phyloP scores from a whole-genome alignment of 208 protist species.

The Trypanosoma lewisi region DNA sequence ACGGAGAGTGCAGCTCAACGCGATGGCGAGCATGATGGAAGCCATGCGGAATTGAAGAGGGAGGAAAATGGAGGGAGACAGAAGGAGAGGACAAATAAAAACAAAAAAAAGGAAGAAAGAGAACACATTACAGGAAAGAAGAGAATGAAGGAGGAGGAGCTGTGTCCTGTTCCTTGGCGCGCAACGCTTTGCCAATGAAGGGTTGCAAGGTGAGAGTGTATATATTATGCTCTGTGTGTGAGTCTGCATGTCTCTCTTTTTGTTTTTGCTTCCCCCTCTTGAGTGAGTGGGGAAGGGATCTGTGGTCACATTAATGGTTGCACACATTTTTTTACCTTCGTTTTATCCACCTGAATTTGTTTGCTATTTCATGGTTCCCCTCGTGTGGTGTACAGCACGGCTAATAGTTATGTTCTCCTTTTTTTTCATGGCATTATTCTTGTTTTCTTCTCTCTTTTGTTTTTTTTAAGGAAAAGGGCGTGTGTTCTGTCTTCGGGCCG shows the following conservation, averaged over 20 bases:
- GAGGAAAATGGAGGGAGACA: too few relatives aligned
- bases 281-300: not conserved
- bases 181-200: not conserved
- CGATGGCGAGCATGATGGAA: constrained; percentile 55
- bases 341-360: constrained; percentile 19
- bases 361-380: constrained; percentile 19
- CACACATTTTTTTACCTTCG: constrained; percentile 15
- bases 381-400: too few relatives aligned
- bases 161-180: not conserved
- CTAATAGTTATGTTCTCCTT: not conserved
- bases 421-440: not conserved
- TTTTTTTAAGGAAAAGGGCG: not conserved
- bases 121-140: not conserved
- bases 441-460: not conserved
- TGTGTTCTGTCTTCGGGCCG: not conserved
- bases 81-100: too few relatives aligned
- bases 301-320: not conserved
- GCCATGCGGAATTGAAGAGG: constrained; percentile 38
- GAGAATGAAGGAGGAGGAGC: constrained; percentile 9
- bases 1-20: constrained; percentile 50
- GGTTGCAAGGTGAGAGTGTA: not conserved
- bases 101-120: too few relatives aligned
- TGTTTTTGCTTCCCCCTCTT: not conserved
- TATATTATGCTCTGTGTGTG: not conserved
- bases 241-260: too few relatives aligned